Conservation (phyloP, 2,329 filamentous ascomycete genomes). For the Aspergillus ibericus region DNA sequence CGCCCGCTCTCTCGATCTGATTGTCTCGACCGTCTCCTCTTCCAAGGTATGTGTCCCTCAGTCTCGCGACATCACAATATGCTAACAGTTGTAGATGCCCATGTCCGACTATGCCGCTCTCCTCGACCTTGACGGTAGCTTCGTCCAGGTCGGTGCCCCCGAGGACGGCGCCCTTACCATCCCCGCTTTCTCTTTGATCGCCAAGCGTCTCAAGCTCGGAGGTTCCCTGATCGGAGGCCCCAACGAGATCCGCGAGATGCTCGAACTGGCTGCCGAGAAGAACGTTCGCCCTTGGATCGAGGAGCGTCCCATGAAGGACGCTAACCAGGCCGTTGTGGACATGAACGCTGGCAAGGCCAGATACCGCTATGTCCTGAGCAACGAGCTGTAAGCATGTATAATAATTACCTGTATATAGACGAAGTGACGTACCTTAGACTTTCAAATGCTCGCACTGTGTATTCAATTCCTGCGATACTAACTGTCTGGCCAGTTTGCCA, state of each 20-base stretch:
- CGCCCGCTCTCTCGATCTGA: constrained; percentile 52
- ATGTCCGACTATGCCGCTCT: constrained; percentile 61
- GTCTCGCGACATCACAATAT: no score
- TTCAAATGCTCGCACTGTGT: constrained; percentile 31
- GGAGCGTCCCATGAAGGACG: constrained; percentile 42
- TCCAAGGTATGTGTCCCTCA: constrained; percentile 14
- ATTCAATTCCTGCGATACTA: constrained; percentile 16
- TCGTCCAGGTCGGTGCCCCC: constrained; percentile 66
- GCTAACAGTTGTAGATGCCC: constrained; percentile 51
- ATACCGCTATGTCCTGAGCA: constrained; percentile 47
- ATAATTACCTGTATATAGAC: constrained; percentile 9
- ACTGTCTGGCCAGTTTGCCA: constrained; percentile 25
- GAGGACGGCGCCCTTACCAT: constrained; percentile 58
- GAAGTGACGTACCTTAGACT: constrained; percentile 3
- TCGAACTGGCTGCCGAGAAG: constrained; percentile 42
- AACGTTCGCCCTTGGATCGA: constrained; percentile 43
- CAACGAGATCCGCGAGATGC: constrained; percentile 45
- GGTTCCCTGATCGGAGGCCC: constrained; percentile 47
- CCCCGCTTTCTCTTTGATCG: constrained; percentile 57
- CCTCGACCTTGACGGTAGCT: constrained; percentile 56
- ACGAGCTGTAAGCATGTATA: constrained; percentile 29
- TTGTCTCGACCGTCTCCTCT: constrained; percentile 57
- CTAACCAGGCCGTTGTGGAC: constrained; percentile 44
- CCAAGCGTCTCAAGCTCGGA: constrained; percentile 49
- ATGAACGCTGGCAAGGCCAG: constrained; percentile 46